Percentiles rank a stretch among this genome's conserved stretches.
Evolutionary conservation across 2,329 filamentous ascomycete genomes (phyloP).

Genomic region (Aspergillus sclerotialis): DNA sequence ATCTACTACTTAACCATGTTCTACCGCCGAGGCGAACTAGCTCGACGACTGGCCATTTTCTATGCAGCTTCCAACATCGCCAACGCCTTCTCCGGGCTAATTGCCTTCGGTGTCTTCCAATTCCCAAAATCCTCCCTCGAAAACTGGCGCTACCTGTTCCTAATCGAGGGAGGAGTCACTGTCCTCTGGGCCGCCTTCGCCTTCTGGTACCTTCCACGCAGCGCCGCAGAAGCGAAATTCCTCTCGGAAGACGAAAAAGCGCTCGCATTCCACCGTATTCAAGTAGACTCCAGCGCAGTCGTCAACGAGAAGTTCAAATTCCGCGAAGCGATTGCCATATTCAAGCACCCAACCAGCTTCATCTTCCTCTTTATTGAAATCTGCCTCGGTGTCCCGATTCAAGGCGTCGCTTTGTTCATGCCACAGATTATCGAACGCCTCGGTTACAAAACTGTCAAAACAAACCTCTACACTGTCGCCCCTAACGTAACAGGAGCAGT

Average conservation of each 20-base stretch:
- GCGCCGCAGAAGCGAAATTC: constrained; percentile 58
- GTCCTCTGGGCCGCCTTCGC: constrained; percentile 58
- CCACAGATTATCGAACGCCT: constrained; percentile 52
- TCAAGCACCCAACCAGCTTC: constrained; percentile 49
- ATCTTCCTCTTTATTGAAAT: constrained; percentile 51
- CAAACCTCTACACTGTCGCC: constrained; percentile 75
- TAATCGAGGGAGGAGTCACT: constrained; percentile 54
- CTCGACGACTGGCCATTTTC: constrained; percentile 63
- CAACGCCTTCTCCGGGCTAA: constrained; percentile 56
- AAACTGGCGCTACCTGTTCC: constrained; percentile 47
- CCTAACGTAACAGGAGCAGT: constrained; percentile 69
- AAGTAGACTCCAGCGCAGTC: constrained; percentile 63
- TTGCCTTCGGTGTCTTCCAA: constrained; percentile 57
- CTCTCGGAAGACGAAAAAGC: constrained; percentile 59
- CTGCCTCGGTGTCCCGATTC: constrained; percentile 53
- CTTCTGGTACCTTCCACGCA: constrained; percentile 62
- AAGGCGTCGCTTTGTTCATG: constrained; percentile 51
- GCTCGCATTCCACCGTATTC: constrained; percentile 66
- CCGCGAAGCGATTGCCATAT: constrained; percentile 45
- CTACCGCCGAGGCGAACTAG: constrained; percentile 65
- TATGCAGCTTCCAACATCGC: constrained; percentile 72
- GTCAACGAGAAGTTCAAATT: constrained; percentile 52
- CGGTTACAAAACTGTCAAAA: constrained; percentile 52
- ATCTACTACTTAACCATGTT: constrained; percentile 60
- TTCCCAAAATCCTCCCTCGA: constrained; percentile 44